A percentile compares a stretch with the other conserved stretches of the same genome.
These are phyloP conservation scores for Pseudopyricularia cyperi DNA, from an alignment of 2,329 filamentous ascomycete genomes.

Conservation along the genomic window DNA sequence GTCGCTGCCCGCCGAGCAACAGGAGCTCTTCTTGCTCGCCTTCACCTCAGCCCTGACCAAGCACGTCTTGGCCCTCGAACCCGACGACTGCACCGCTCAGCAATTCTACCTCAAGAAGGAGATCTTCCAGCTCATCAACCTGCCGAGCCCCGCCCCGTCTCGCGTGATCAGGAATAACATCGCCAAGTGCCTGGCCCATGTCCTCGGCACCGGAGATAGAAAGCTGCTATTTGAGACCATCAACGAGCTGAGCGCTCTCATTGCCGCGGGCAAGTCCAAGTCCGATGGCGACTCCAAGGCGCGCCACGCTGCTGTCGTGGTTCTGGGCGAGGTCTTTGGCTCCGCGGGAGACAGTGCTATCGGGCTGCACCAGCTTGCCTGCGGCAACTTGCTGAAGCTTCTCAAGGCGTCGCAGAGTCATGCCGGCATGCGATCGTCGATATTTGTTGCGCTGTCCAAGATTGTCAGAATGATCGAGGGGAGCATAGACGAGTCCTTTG, in stretches of 20 bases:
- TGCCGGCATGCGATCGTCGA: conserved; percentile 67
- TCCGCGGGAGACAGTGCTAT: conserved; percentile 91
- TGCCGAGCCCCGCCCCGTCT: conserved; percentile 68
- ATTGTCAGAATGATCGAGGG: conserved; percentile 61
- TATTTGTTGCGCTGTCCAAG: conserved; percentile 64
- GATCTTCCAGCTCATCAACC: conserved; percentile 81
- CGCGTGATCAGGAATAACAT: conserved; percentile 84
- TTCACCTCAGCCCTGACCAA: conserved; percentile 74
- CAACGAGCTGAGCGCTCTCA: conserved; percentile 66
- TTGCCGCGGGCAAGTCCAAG: conserved; percentile 58
- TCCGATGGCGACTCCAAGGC: conserved; percentile 57
- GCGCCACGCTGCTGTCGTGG: conserved; percentile 79
- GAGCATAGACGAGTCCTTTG: conserved; percentile 71
- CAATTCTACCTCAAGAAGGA: conserved; percentile 90
- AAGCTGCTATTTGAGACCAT: conserved; percentile 91
- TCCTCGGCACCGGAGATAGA: conserved; percentile 75
- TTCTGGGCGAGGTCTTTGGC: conserved; percentile 78
- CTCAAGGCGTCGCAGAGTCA: conserved; percentile 69
- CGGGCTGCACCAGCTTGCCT: conserved; percentile 64
- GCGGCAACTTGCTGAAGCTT: conserved; percentile 60
- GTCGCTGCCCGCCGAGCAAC: conserved; percentile 80
- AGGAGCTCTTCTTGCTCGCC: conserved; percentile 84
- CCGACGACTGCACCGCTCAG: conserved; percentile 73
- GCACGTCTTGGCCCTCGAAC: conserved; percentile 61
- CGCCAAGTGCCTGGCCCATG: conserved; percentile 68